Evolutionary conservation across 257 asterid species (phyloP).

Genomic region (Plantago major): DNA sequence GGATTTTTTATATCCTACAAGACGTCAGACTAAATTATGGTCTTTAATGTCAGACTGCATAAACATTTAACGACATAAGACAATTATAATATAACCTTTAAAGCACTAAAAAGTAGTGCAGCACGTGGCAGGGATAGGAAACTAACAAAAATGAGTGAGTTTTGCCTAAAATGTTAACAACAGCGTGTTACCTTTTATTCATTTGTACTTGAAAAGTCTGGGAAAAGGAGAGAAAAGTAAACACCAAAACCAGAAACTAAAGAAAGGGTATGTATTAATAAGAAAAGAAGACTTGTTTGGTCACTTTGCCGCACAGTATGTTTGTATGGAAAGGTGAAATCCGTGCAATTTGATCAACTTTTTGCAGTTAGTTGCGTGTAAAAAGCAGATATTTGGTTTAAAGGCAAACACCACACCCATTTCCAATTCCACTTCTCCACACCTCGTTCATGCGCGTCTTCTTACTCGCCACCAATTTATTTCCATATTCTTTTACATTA

Average conservation of each 20-base stretch:
- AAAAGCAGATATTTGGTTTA: constrained; percentile 49
- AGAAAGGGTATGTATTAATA: not conserved
- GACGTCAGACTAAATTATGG: no score
- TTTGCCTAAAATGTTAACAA: constrained; percentile 9
- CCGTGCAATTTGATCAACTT: constrained; percentile 32
- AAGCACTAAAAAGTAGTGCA: no score
- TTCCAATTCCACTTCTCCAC: constrained; percentile 14
- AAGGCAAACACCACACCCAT: constrained; percentile 33
- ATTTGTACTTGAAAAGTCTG: constrained; percentile 17
- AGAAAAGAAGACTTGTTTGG: no score
- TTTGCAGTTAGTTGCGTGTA: constrained; percentile 49
- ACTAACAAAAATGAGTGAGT: no score
- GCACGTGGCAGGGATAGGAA: no score
- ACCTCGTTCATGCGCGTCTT: constrained; percentile 21
- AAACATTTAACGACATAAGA: no score
- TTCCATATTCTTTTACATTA: no score
- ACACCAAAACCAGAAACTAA: not conserved
- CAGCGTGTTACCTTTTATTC: constrained; percentile 21
- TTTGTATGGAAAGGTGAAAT: constrained; percentile 30
- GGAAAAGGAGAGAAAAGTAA: constrained; percentile 8
- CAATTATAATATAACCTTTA: no score
- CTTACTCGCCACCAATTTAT: not conserved
- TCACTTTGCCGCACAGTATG: not conserved
- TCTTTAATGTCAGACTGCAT: no score
- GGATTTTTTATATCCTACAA: no score